These are phyloP conservation scores for Cytospora schulzeri DNA, from an alignment of 2,329 filamentous ascomycete genomes.

Conservation along the genomic window DNA sequence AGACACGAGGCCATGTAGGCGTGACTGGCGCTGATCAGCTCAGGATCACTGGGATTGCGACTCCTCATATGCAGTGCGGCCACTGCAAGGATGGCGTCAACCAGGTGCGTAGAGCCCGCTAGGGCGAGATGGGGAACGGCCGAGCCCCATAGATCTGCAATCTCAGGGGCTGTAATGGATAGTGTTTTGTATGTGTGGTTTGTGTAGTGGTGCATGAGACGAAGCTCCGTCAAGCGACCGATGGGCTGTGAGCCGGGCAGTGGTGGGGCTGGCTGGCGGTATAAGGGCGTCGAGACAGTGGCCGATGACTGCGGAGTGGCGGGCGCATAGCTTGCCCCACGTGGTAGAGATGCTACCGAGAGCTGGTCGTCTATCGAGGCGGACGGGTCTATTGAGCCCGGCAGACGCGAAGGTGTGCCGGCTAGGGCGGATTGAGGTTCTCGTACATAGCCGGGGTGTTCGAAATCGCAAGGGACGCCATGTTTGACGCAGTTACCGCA, in stretches of 20 bases:
- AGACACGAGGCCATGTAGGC: constrained; percentile 66
- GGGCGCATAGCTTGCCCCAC: constrained; percentile 20
- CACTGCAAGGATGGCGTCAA: constrained; percentile 66
- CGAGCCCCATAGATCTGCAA: constrained; percentile 61
- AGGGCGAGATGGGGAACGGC: constrained; percentile 65
- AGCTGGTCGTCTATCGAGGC: constrained; percentile 8
- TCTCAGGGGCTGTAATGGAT: constrained; percentile 52
- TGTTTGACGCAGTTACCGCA: constrained; percentile 70
- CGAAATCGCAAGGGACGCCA: constrained; percentile 67
- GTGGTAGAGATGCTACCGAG: constrained; percentile 17
- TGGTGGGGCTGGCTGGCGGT: constrained; percentile 40
- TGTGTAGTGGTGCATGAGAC: constrained; percentile 66
- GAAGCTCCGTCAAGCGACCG: constrained; percentile 59
- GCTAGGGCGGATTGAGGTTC: constrained; percentile 43
- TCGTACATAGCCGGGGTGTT: constrained; percentile 51
- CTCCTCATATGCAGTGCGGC: constrained; percentile 65
- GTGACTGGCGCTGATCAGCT: constrained; percentile 63
- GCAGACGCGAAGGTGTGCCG: constrained; percentile 15
- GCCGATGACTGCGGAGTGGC: constrained; percentile 26
- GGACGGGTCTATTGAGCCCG: constrained; percentile 25
- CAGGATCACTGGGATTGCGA: constrained; percentile 57
- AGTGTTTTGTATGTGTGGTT: constrained; percentile 62
- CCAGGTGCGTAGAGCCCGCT: constrained; percentile 57
- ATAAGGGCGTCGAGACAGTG: constrained; percentile 39
- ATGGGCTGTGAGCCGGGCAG: constrained; percentile 41